Evolutionary conservation across 345 rosid species (phyloP), one percentile per base, ranked within the genome.

Genomic region (Populus tremula): DNA sequence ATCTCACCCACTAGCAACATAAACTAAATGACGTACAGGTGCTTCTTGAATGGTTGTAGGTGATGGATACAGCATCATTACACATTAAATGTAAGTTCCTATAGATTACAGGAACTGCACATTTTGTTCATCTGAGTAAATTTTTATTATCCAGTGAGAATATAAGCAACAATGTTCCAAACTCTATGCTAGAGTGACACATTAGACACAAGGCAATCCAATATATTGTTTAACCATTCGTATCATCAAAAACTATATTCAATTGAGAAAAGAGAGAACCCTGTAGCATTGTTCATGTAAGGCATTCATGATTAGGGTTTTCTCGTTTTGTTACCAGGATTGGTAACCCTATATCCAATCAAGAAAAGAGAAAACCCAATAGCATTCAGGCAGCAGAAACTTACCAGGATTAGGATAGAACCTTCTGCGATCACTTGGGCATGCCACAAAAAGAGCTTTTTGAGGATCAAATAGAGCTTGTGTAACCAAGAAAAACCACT

Each of bases 341-440:
- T n/a, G n/a, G n/a, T n/a, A n/a, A n/a, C n/a, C n/a, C n/a, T n/a
- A n/a, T n/a, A n/a, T n/a, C n/a, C n/a, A n/a, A n/a, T n/a, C n/a
- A n/a, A n/a, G n/a, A n/a, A n/a, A n/a, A n/a, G n/a, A n/a, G n/a
- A n/a, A n/a, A n/a, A n/a, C n/a, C n/a, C n/a, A n/a, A n/a, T n/a
- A n/a, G n/a, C n/a, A n/a, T n/a, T n/a, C n/a, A 72, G 21, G 33
- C 68, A n/a, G 45, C 4, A 27, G 73, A 83, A 67, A 54, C 82
- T 70, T 91, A 91, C 99, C 94, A 45, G 96, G 96, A 83, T 92
- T 96, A 80, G 96, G 99, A 80, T 88, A 88, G 85, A 93, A 96
- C 85, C 98, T 89, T 86, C 98, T 88, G 8, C 87, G 86, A 79
- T 96, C 99, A 82, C 89, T 91, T 64, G 93, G 85, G 80, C 96